Base-by-base conservation (phyloP, 352 stramenopile genomes). In the Phytopythium aichiense region DNA sequence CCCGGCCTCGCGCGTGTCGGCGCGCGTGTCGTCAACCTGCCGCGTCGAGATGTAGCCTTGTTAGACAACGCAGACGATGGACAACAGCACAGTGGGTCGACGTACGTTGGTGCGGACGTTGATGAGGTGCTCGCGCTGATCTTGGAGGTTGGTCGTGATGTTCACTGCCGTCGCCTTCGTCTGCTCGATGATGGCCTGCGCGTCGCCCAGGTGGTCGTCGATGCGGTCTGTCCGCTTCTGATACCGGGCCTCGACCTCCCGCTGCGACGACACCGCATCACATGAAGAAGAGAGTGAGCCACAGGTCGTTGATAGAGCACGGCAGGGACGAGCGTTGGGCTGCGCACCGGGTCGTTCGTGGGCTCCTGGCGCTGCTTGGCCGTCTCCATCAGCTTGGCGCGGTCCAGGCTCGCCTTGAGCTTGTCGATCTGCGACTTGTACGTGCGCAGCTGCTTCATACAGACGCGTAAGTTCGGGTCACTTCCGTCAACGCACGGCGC, bases 401-500 rank as follows among this genome's bases (percentile, higher is more conserved):
- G 80, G 37, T 92, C 83, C 13, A 95, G 62, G 53, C 81, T 84
- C 16, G 84, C 87, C 66, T 95, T 95, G 61, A 95, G 86, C 68
- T 93, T 92, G 58, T 95, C 86, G 40, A 95, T 67, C 50, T 91
- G 79, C 37, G 84, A 93, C 67, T 95, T 91, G 67, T 88, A 88
- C 28, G 73, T 90, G 28, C 86, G 86, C 30, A 94, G 65, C 73
- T 91, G 12, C 23, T 4, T 12, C 15, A 11, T 4, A 6, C 16
- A 25, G 28, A 5, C 4, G 28, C 28, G 28, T 31, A 0, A 31
- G 28, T 31, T 31, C 3, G 28, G 4, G 28, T 31, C 28, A 5
- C 28, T 31, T 7, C 28, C 28, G 28, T 7, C 4, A 31, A 31
- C 28, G 28, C 28, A 31, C 28, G 28, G 28, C 28, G 28, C 28